Percentiles rank a stretch among this genome's conserved stretches.
phyloP scores from a whole-genome alignment of 257 asterid species.

The Jacaranda copaia region DNA sequence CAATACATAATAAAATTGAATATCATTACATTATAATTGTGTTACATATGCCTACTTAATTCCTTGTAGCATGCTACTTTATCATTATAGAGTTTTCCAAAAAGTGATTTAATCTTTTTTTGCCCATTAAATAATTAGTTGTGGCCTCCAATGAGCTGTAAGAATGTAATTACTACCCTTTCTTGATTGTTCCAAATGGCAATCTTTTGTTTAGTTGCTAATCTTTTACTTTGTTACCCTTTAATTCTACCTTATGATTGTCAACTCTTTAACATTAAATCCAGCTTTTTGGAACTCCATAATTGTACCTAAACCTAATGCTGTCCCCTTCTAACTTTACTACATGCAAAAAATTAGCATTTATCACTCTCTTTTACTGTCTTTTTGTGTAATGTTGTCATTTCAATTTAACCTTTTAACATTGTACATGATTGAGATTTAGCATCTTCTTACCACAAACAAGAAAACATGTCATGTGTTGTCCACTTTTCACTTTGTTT shows the following conservation, averaged over 20 bases:
- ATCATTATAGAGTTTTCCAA: not conserved
- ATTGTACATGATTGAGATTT: not conserved
- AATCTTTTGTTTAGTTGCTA: not conserved
- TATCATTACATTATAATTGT: not conserved
- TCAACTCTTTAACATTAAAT: not conserved
- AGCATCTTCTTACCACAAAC: slow-evolving; percentile 14
- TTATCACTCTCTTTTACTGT: not conserved
- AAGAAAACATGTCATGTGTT: slow-evolving; percentile 7
- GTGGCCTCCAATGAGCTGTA: not conserved
- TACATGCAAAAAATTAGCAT: slow-evolving; percentile 4
- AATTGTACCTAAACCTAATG: not conserved
- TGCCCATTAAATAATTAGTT: no score
- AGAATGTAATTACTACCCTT: not conserved
- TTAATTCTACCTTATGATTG: not conserved
- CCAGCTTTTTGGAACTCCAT: not conserved
- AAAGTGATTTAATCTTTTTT: not conserved
- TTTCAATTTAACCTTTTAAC: slow-evolving; percentile 20
- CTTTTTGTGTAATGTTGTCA: slow-evolving; percentile 10
- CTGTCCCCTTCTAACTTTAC: not conserved
- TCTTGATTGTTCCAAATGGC: not conserved
- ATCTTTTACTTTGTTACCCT: not conserved
- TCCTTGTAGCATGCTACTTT: not conserved
- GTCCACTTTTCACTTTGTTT: not conserved
- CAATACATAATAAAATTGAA: no score
- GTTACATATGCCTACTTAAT: not conserved